Evolutionary conservation across 345 rosid species (phyloP).

Genomic region (Linum tenue): DNA sequence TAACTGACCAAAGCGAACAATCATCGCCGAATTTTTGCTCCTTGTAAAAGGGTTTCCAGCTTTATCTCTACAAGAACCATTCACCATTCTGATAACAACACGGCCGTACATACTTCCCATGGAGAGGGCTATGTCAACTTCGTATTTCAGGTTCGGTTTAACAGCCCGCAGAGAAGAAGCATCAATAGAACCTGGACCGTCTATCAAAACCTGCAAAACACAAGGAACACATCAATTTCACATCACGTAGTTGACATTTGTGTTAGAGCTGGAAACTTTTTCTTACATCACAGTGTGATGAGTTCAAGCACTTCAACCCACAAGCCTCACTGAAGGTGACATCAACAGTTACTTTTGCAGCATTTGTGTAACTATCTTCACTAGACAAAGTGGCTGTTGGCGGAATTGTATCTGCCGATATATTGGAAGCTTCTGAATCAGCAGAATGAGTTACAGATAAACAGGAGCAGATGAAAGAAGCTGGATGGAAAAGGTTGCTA

Average conservation of each 20-base stretch:
- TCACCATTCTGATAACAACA: slow-evolving; percentile 30
- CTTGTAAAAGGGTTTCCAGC: slow-evolving; percentile 44
- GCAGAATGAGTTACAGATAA: slow-evolving; percentile 1
- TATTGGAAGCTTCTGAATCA: not conserved
- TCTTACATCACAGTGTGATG: slow-evolving; percentile 46
- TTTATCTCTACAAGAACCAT: slow-evolving; percentile 30
- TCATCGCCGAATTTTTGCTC: slow-evolving; percentile 27
- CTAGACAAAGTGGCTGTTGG: slow-evolving; percentile 42
- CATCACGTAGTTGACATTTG: not conserved
- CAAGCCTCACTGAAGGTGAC: slow-evolving; percentile 42
- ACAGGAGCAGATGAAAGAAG: not conserved
- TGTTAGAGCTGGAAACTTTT: not conserved
- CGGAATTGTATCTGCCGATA: slow-evolving; percentile 30
- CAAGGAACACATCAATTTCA: not conserved
- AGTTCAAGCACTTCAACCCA: slow-evolving; percentile 41
- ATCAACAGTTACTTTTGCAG: slow-evolving; percentile 28
- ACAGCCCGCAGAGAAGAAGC: slow-evolving; percentile 26
- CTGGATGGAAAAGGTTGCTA: slow-evolving; percentile 12
- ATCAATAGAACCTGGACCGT: slow-evolving; percentile 32
- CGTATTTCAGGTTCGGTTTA: slow-evolving; percentile 26
- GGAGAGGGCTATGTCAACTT: slow-evolving; percentile 23
- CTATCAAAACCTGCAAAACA: slow-evolving; percentile 26
- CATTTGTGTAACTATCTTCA: slow-evolving; percentile 31
- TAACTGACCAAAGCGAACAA: slow-evolving; percentile 41
- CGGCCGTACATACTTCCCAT: slow-evolving; percentile 19